phyloP scores from a whole-genome alignment of 139 green algal genomes.

The Limnomonas spitsbergensis region DNA sequence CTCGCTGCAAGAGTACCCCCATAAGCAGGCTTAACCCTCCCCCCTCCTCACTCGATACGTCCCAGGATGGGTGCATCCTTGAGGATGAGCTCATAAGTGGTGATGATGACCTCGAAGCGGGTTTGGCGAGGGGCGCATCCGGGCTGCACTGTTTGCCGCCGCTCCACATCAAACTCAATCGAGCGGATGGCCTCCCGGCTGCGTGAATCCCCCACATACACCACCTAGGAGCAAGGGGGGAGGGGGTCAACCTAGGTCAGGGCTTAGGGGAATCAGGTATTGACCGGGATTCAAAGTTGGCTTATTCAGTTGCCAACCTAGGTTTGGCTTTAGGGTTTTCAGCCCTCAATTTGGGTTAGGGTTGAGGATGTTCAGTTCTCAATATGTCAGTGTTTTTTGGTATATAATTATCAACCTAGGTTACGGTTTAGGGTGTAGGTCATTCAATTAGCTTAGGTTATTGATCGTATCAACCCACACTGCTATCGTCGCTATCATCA shows the following conservation, averaged over 20 bases:
- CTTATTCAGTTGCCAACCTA: too few species aligned
- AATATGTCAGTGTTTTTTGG: too few species aligned
- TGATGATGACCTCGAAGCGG: slow-evolving; percentile 80
- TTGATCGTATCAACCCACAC: too few species aligned
- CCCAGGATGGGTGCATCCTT: slow-evolving; percentile 73
- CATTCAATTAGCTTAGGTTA: too few species aligned
- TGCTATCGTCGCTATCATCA: too few species aligned
- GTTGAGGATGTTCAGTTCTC: too few species aligned
- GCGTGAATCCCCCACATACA: slow-evolving; percentile 86
- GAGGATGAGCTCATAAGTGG: slow-evolving; percentile 89
- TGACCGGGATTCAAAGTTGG: not conserved
- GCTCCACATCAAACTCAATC: slow-evolving; percentile 52
- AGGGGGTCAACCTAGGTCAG: too few species aligned
- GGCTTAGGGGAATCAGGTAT: slow-evolving; percentile 45
- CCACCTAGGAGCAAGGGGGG: slow-evolving; percentile 34
- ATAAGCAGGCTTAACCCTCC: too few species aligned
- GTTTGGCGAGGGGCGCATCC: not conserved
- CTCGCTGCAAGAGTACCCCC: not conserved
- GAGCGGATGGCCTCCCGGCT: slow-evolving; percentile 18
- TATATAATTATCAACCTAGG: too few species aligned
- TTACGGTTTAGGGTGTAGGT: too few species aligned
- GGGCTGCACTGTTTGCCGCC: not conserved
- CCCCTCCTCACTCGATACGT: slow-evolving; percentile 10
- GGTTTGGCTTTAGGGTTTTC: too few species aligned
- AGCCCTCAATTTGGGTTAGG: too few species aligned